phyloP scores from a whole-genome alignment of 169 alveolate species.

The Perkinsus marinus region DNA sequence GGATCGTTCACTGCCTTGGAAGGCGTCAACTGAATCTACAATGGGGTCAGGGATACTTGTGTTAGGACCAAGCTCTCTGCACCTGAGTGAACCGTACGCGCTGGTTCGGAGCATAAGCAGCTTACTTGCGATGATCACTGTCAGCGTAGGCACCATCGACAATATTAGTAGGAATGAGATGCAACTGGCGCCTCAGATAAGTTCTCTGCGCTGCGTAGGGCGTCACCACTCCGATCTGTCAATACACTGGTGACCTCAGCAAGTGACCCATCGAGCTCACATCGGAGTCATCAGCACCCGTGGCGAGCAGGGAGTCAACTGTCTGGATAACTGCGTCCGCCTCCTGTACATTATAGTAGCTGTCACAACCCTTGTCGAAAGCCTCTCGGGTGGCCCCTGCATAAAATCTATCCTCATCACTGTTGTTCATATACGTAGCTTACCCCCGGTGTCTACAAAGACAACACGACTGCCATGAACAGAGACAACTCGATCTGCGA shows the following conservation, averaged over 20 bases:
- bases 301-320: background rate
- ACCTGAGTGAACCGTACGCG: too few species aligned
- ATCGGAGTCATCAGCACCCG: background rate
- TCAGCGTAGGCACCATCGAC: background rate
- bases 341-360: background rate
- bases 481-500: background rate
- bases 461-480: background rate
- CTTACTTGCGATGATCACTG: background rate
- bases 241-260: background rate
- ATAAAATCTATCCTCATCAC: background rate
- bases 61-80: too few species aligned
- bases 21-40: slow-evolving; percentile 81
- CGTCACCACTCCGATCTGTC: slow-evolving; percentile 23
- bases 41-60: background rate
- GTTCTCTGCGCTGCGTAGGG: slow-evolving; percentile 32
- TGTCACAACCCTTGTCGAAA: background rate
- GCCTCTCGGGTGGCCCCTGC: background rate
- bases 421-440: too few species aligned
- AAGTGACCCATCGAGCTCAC: background rate
- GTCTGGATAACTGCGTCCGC: background rate
- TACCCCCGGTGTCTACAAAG: background rate
- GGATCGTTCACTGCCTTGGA: slow-evolving; percentile 84
- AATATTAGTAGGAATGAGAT: background rate
- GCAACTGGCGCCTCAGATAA: slow-evolving; percentile 11
- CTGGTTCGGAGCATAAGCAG: background rate